Conservation (phyloP, 306 rosid genomes). For the Gastrolobium bilobum region DNA sequence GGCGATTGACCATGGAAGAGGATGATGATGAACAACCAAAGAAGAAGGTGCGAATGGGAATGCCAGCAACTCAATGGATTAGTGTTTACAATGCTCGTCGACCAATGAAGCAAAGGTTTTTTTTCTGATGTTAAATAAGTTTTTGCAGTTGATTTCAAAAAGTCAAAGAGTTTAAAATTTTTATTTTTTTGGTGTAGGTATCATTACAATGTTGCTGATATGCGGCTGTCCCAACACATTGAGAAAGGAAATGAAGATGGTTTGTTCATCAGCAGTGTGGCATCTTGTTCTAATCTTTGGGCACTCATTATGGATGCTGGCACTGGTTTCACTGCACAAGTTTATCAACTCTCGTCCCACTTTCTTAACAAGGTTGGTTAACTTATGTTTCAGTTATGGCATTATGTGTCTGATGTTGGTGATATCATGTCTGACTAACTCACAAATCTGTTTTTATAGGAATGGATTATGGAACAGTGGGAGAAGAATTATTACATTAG, state of each 20-base stretch:
- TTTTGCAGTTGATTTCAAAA: constrained; percentile 26
- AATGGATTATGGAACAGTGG: constrained; percentile 98
- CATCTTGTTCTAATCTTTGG: constrained; percentile 86
- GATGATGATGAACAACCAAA: constrained; percentile 90
- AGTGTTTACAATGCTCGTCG: constrained; percentile 89
- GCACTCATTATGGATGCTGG: constrained; percentile 98
- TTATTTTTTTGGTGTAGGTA: constrained; percentile 61
- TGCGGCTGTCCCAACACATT: constrained; percentile 84
- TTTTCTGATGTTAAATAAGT: constrained; percentile 20
- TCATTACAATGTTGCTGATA: constrained; percentile 93
- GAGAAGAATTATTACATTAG: constrained; percentile 84
- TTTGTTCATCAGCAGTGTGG: constrained; percentile 81
- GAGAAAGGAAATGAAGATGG: constrained; percentile 90
- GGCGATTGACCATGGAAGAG: constrained; percentile 76
- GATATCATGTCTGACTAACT: constrained; percentile 52
- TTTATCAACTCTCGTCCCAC: constrained; percentile 74
- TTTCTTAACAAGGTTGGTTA: constrained; percentile 87
- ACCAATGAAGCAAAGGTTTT: constrained; percentile 96
- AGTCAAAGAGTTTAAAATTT: not conserved
- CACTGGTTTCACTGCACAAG: constrained; percentile 84
- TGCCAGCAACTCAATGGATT: constrained; percentile 96
- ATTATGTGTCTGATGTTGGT: constrained; percentile 12
- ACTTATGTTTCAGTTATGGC: constrained; percentile 20
- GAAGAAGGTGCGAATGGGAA: constrained; percentile 90
- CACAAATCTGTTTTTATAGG: constrained; percentile 62